Base-by-base conservation (phyloP, 2,329 filamentous ascomycete genomes). In the Colletotrichum scovillei region DNA sequence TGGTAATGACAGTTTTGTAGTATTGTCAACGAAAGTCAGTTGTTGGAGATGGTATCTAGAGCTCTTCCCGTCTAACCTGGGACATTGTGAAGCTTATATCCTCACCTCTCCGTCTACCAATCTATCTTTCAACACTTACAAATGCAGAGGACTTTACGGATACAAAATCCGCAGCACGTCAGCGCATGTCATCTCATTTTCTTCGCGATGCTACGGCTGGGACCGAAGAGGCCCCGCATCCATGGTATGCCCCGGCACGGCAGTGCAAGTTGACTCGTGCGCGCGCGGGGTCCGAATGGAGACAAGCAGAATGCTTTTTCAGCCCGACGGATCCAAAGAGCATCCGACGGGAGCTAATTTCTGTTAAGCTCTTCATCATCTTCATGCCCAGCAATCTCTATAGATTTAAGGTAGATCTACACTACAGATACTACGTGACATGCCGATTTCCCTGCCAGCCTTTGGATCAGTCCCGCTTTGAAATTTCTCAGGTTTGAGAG, bases 251-350 rank as follows among this genome's bases (percentile, higher is more conserved):
- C 64, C 26, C 8, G 56, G n/a, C 22, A 58, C 26, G 64, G 38
- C 38, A 46, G 35, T 60, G 35, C 1, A 28, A 60, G 22, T 67
- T 67, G 64, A 60, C 64, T 67, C 56, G 64, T 67, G 64, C 56
- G 12, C 28, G 63, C n/a, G 26, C 53, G 42, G 19, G 42, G 42
- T 22, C 42, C 42, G 42, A 49, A 49, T 49, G 42, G 19, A 49
- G 42, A n/a, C 16, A 19, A 49, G 19, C 7, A 49, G 42, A 22
- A 22, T 22, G 42, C 19, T 49, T 49, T 49, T 49, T 22, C 42
- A 49, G 42, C 42, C 42, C 42, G 22, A 5, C 42, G 42, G 42
- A 49, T 22, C 19, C 42, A 49, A 49, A 49, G 42, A 49, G 42
- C 42, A 49, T 49, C 42, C 42, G 42, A 11, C 42, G 42, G 19